phyloP scores from a whole-genome alignment of 495 filamentous ascomycete species.

The Penicillium odoratum region DNA sequence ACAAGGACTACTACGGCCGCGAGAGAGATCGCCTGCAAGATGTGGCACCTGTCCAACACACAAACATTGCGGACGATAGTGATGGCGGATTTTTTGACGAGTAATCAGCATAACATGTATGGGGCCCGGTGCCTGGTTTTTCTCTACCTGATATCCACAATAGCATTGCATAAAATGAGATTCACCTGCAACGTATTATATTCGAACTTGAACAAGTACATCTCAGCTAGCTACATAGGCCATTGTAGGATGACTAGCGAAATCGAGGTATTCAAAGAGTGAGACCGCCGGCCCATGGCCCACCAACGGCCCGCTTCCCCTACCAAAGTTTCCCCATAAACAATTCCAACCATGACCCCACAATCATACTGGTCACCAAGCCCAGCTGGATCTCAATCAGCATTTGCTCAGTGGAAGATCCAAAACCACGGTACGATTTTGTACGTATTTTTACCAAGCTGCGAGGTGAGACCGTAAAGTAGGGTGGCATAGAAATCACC shows the following conservation, averaged over 20 bases:
- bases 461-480: neutral
- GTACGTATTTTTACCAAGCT: neutral
- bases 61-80: slow-evolving; percentile 42
- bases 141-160: slow-evolving; percentile 22
- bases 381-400: neutral
- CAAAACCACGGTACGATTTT: no score
- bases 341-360: neutral
- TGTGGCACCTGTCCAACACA: slow-evolving; percentile 10
- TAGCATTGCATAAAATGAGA: slow-evolving; percentile 19
- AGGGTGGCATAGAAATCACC: neutral
- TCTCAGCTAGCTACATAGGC: no score
- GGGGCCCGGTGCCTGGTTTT: slow-evolving; percentile 11
- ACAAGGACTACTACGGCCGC: slow-evolving; percentile 8
- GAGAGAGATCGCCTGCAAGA: slow-evolving; percentile 16
- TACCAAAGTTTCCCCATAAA: no score
- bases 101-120: slow-evolving; percentile 13
- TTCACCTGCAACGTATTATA: neutral
- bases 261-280: no score
- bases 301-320: no score
- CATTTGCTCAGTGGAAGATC: neutral
- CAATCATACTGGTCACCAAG: slow-evolving; percentile 1
- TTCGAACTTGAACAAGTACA: no score
- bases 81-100: slow-evolving; percentile 58
- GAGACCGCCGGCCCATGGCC: no score
- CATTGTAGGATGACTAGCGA: no score